A percentile compares a stretch with the other conserved stretches of the same genome.
These are phyloP conservation scores for Trichoderma aggressivum DNA, from an alignment of 2,329 filamentous ascomycete genomes.

Conservation along the genomic window DNA sequence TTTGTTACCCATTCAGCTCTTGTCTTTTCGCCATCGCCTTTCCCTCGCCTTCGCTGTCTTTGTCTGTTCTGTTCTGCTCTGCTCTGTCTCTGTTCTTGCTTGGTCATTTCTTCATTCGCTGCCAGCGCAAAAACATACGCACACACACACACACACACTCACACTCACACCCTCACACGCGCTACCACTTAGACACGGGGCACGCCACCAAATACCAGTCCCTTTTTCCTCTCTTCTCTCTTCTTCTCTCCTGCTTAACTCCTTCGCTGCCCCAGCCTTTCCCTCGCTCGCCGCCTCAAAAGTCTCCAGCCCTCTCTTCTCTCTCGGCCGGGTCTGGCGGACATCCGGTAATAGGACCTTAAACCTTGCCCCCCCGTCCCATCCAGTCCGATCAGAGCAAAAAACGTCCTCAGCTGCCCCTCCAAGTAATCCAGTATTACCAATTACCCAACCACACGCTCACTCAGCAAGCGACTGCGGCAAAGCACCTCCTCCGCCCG, in stretches of 20 bases:
- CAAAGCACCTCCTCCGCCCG: slow-evolving; percentile 4
- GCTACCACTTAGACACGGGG: neutral
- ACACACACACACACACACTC: neutral
- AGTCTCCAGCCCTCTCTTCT: neutral
- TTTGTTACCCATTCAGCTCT: neutral
- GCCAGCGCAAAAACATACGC: neutral
- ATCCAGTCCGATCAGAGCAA: neutral
- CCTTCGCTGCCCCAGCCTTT: neutral
- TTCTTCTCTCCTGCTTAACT: neutral
- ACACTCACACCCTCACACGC: neutral
- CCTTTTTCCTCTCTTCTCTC: neutral
- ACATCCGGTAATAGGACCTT: slow-evolving; percentile 14
- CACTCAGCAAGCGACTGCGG: slow-evolving; percentile 11
- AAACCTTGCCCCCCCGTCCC: slow-evolving; percentile 3
- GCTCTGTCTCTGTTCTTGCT: neutral
- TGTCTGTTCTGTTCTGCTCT: neutral
- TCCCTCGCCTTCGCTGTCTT: neutral
- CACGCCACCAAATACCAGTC: neutral
- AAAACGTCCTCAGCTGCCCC: neutral
- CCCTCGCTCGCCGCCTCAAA: neutral
- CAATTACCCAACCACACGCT: slow-evolving; percentile 17
- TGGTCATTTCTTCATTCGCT: neutral
- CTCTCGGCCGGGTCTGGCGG: slow-evolving; percentile 11
- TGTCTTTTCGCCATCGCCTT: neutral
- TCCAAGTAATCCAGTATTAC: slow-evolving; percentile 6